Percentiles rank a stretch among this genome's conserved stretches.
phyloP scores from a whole-genome alignment of 257 asterid species.

The Solanum chmielewskii region DNA sequence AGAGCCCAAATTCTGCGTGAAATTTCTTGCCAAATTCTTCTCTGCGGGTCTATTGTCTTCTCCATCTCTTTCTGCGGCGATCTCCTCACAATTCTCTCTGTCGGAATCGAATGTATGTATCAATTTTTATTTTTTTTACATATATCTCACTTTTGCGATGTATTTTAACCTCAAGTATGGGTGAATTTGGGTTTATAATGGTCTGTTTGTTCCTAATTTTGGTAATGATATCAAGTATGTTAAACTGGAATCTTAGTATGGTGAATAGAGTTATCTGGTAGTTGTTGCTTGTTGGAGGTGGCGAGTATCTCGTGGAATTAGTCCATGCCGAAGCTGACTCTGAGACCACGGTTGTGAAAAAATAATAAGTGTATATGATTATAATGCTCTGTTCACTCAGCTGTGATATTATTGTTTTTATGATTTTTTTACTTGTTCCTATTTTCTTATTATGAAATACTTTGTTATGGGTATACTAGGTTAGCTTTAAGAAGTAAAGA shows the following conservation, averaged over 20 bases:
- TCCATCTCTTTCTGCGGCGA: background rate
- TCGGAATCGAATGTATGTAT: background rate
- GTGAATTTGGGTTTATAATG: background rate
- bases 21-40: background rate
- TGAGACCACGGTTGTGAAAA: background rate
- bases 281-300: background rate
- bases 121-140: too few relatives aligned
- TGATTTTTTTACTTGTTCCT: background rate
- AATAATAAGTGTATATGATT: background rate
- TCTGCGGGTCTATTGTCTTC: background rate
- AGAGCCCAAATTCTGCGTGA: background rate
- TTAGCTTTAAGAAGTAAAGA: background rate
- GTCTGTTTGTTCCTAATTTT: background rate
- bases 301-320: background rate
- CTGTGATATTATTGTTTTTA: background rate
- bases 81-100: background rate
- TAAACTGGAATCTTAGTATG: background rate
- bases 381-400: background rate
- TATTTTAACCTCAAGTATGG: background rate
- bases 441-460: background rate
- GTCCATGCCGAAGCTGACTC: too few relatives aligned
- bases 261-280: background rate
- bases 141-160: background rate
- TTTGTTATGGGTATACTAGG: background rate
- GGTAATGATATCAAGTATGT: background rate